Conservation (phyloP, 2,329 filamentous ascomycete species). For the Karstenula rhodostoma region DNA sequence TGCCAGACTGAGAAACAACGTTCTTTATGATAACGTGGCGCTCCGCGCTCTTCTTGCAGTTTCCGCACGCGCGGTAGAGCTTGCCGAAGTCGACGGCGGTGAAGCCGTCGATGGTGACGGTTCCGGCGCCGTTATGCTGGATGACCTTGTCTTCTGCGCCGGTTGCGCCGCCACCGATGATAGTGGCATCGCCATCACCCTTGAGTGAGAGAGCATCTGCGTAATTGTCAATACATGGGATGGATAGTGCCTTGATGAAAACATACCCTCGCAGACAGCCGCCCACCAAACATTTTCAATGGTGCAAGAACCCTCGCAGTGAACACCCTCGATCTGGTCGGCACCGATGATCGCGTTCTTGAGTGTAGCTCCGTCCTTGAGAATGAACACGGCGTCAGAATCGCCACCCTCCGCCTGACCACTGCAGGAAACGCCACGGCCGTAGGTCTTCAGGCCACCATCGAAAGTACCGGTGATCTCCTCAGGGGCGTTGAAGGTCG, state of each 20-base stretch:
- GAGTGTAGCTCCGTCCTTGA: constrained; percentile 58
- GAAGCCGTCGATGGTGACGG: constrained; percentile 42
- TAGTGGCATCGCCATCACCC: constrained; percentile 35
- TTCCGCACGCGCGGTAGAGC: constrained; percentile 55
- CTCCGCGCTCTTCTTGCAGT: constrained; percentile 56
- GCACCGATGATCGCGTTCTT: constrained; percentile 62
- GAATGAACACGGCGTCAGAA: constrained; percentile 59
- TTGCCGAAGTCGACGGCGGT: constrained; percentile 40
- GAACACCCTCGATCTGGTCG: constrained; percentile 60
- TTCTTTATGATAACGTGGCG: constrained; percentile 54
- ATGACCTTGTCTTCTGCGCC: constrained; percentile 50
- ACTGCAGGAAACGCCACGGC: constrained; percentile 42
- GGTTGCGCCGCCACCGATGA: constrained; percentile 49
- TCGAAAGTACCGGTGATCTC: constrained; percentile 32
- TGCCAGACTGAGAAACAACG: constrained; percentile 45
- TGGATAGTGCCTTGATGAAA: neutral
- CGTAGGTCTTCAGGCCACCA: constrained; percentile 32
- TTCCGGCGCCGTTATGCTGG: constrained; percentile 53
- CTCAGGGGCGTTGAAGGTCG: constrained; percentile 27
- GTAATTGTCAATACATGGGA: neutral
- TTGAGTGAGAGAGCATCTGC: constrained; percentile 37
- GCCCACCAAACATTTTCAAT: constrained; percentile 56
- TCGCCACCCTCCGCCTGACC: constrained; percentile 53
- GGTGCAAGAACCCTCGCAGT: constrained; percentile 60
- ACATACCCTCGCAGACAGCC: constrained; percentile 49